Percentiles rank a stretch among this genome's conserved stretches.
Conservation (phyloP, 2,329 filamentous ascomycete species). For the Calycina herbarum region DNA sequence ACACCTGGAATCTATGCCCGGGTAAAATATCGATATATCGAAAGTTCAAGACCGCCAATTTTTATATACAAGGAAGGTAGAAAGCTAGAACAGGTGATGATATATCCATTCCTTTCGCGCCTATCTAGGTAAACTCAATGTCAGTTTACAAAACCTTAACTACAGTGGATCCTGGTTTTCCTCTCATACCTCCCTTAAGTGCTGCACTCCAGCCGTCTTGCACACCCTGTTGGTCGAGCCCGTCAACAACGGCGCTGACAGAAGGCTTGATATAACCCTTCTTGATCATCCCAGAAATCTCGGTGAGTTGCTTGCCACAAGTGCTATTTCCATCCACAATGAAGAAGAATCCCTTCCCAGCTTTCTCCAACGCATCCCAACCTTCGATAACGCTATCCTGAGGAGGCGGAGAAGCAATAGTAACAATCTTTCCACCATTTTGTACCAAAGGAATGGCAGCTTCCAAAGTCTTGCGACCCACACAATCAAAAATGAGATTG, state of each 20-base stretch:
- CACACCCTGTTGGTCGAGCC: constrained; percentile 18
- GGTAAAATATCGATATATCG: no score
- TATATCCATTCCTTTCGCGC: background rate
- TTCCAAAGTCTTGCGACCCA: constrained; percentile 19
- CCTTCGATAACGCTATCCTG: constrained; percentile 12
- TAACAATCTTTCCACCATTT: constrained; percentile 20
- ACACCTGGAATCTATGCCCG: no score
- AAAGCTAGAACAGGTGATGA: no score
- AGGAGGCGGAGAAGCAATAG: constrained; percentile 20
- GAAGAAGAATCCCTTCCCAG: constrained; percentile 20
- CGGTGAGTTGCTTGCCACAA: constrained; percentile 11
- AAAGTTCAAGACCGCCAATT: no score
- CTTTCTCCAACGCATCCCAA: constrained; percentile 18
- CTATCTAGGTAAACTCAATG: background rate
- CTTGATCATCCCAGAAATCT: constrained; percentile 13
- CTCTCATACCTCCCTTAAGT: constrained; percentile 21
- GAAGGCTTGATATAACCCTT: constrained; percentile 15
- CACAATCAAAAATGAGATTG: constrained; percentile 18
- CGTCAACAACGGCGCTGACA: constrained; percentile 19
- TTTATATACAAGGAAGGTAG: no score
- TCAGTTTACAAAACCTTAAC: constrained; percentile 19
- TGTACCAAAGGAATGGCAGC: constrained; percentile 9
- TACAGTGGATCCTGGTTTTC: constrained; percentile 17
- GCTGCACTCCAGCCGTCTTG: constrained; percentile 16
- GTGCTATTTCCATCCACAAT: constrained; percentile 17